Evolutionary conservation across 2,329 filamentous ascomycete species (phyloP).

Genomic region (Fusarium annulatum): DNA sequence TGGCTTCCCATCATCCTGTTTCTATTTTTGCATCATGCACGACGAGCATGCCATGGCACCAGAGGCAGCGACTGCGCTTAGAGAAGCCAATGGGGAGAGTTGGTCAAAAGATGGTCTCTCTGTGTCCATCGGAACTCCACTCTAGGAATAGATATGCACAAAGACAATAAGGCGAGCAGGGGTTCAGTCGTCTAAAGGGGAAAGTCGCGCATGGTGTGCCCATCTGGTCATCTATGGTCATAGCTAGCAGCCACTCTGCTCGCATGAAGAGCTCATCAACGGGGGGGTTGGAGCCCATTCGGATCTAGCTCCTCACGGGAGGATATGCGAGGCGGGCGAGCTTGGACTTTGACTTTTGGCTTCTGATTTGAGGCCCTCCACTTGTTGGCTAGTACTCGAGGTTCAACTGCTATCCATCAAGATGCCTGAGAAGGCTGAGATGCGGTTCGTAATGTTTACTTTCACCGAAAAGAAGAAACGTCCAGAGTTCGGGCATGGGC

Average conservation of each 20-base stretch:
- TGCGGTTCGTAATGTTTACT: neutral
- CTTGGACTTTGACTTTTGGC: constrained; percentile 35
- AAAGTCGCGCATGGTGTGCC: constrained; percentile 48
- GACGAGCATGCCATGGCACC: constrained; percentile 44
- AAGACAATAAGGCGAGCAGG: constrained; percentile 36
- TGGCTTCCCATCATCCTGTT: constrained; percentile 46
- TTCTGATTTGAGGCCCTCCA: constrained; percentile 39
- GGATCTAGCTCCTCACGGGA: constrained; percentile 40
- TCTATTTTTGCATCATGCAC: constrained; percentile 54
- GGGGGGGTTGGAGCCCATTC: constrained; percentile 32
- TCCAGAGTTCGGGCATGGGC: neutral
- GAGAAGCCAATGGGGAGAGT: constrained; percentile 57
- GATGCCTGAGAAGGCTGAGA: constrained; percentile 25
- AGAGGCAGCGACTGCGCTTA: constrained; percentile 57
- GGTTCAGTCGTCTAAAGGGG: constrained; percentile 40
- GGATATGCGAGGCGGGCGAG: constrained; percentile 36
- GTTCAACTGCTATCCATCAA: constrained; percentile 16
- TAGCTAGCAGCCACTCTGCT: constrained; percentile 42
- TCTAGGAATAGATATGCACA: constrained; percentile 48
- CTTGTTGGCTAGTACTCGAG: constrained; percentile 19
- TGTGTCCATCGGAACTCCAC: constrained; percentile 40
- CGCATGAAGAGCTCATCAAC: constrained; percentile 35
- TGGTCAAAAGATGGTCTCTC: constrained; percentile 41
- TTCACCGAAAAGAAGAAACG: neutral
- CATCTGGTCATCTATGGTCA: constrained; percentile 40